Percentiles rank a stretch among this genome's conserved stretches.
phyloP scores from a whole-genome alignment of 331 rosid genomes.

The Dryas integrifolia region DNA sequence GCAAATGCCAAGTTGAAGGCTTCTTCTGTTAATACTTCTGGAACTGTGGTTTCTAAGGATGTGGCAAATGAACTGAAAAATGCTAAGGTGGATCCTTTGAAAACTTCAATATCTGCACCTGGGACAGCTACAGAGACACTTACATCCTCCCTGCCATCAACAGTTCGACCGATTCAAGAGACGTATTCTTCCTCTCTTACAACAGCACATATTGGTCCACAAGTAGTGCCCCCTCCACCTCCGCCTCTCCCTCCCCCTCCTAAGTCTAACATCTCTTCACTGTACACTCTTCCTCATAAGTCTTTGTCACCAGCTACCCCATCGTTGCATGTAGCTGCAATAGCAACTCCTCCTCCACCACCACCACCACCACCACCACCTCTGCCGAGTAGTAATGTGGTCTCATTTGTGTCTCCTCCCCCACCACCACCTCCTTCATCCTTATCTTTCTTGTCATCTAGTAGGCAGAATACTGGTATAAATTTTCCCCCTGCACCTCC shows the following conservation, averaged over 20 bases:
- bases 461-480: slow-evolving; percentile 15
- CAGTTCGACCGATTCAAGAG: slow-evolving; percentile 43
- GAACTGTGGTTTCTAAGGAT: slow-evolving; percentile 40
- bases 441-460: slow-evolving; percentile 30
- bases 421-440: slow-evolving; percentile 31
- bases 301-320: slow-evolving; percentile 20
- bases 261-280: slow-evolving; percentile 26
- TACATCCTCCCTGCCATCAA: slow-evolving; percentile 34
- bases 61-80: slow-evolving; percentile 46
- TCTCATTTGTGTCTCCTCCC: slow-evolving; percentile 1
- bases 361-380: slow-evolving; percentile 35
- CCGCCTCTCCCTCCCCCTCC: slow-evolving; percentile 28
- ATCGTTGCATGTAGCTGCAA: slow-evolving; percentile 27
- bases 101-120: slow-evolving; percentile 43
- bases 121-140: slow-evolving; percentile 47
- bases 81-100: slow-evolving; percentile 39
- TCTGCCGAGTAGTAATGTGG: slow-evolving; percentile 20
- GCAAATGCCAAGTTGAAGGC: slow-evolving; percentile 51
- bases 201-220: slow-evolving; percentile 25
- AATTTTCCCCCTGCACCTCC: slow-evolving; percentile 23
- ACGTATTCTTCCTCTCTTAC: slow-evolving; percentile 30
- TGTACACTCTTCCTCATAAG: slow-evolving; percentile 24
- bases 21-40: slow-evolving; percentile 43
- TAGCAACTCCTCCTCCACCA: slow-evolving; percentile 34
- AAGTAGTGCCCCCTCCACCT: slow-evolving; percentile 31